phyloP scores from a whole-genome alignment of 352 stramenopile genomes.

The Globisporangium heterothallicum region DNA sequence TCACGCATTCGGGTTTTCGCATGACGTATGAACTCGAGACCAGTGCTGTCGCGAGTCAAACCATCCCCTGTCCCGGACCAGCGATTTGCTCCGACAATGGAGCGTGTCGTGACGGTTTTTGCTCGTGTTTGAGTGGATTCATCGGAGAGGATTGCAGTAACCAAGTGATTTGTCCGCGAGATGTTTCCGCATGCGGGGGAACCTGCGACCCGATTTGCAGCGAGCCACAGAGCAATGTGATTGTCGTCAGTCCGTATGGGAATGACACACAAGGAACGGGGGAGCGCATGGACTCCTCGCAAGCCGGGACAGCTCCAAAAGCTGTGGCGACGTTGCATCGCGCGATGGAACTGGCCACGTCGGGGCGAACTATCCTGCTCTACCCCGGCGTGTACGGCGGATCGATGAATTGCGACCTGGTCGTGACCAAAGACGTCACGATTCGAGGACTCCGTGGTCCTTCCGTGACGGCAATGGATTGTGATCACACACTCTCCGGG shows the following conservation, averaged over 20 bases:
- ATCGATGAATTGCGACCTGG: conserved; percentile 32
- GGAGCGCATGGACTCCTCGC: conserved; percentile 42
- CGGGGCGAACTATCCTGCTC: conserved; percentile 35
- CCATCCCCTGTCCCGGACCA: conserved; percentile 32
- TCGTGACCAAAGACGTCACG: conserved; percentile 18
- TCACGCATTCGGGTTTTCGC: conserved; percentile 34
- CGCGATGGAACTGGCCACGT: conserved; percentile 28
- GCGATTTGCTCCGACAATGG: conserved; percentile 42
- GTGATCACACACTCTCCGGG: conserved; percentile 13
- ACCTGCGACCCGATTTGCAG: conserved; percentile 43
- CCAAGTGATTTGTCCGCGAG: conserved; percentile 33
- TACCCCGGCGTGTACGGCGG: conserved; percentile 42
- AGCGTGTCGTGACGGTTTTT: conserved; percentile 34
- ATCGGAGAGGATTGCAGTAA: conserved; percentile 65
- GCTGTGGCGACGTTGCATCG: conserved; percentile 37
- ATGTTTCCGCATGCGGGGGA: conserved; percentile 22
- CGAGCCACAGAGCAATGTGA: conserved; percentile 19
- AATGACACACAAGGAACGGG: conserved; percentile 51
- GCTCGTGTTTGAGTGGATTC: conserved; percentile 48
- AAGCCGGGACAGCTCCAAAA: conserved; percentile 41
- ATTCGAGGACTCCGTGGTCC: conserved; percentile 38
- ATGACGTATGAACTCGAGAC: conserved; percentile 35
- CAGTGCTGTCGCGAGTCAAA: conserved; percentile 1
- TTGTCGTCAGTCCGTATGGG: conserved; percentile 45
- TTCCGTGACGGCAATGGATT: conserved; percentile 36